Evolutionary conservation across 345 rosid species (phyloP).

Genomic region (Brassica cretica): DNA sequence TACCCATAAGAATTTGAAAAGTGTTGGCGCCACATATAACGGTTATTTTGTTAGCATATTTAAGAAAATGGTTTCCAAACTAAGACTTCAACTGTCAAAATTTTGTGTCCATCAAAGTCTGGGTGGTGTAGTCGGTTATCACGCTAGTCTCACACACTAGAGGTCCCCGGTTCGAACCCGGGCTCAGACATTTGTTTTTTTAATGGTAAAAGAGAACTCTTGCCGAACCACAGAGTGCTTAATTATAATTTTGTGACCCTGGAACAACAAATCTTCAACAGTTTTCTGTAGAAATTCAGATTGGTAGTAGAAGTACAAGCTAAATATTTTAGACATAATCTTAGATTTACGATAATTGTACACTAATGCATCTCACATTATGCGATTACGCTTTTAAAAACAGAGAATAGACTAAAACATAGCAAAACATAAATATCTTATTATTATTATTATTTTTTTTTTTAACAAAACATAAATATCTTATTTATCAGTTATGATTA

Average conservation of each 20-base stretch:
- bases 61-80: neutral
- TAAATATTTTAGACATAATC: neutral
- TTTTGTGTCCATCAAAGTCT: neutral
- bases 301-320: neutral
- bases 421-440: neutral
- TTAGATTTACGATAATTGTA: neutral
- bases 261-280: neutral
- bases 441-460: too few species aligned
- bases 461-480: neutral
- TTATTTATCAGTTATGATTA: too few species aligned
- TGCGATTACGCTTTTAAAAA: neutral
- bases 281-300: neutral
- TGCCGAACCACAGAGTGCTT: neutral
- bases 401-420: neutral
- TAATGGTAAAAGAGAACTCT: neutral
- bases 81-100: neutral
- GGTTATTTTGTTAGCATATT: neutral
- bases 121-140: conserved; percentile 50
- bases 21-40: neutral
- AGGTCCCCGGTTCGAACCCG: conserved; percentile 81
- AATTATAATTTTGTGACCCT: neutral
- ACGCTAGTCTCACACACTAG: conserved; percentile 86
- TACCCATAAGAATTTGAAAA: neutral
- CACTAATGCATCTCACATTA: neutral
- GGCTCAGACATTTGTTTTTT: conserved; percentile 48